Percentiles rank a stretch among this genome's conserved stretches.
These are phyloP conservation scores for Irpex sp. DNA, from an alignment of 1,284 basidiomycete genomes.

Conservation along the genomic window DNA sequence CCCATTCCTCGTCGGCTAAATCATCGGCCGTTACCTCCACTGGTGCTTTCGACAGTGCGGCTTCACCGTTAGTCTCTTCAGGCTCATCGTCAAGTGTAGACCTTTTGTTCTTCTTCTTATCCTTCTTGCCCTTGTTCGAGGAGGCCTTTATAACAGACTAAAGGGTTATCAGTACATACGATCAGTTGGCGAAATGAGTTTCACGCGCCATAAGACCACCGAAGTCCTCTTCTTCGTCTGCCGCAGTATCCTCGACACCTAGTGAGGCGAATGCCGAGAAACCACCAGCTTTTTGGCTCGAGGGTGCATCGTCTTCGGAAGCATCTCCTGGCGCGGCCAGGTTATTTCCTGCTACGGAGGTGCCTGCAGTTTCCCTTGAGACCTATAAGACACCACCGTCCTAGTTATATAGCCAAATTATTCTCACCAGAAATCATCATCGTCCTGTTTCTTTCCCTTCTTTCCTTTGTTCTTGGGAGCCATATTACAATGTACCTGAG, in stretches of 20 bases:
- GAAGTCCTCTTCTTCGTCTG: constrained; percentile 68
- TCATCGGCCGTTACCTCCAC: constrained; percentile 59
- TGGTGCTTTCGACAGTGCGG: constrained; percentile 22
- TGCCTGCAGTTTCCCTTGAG: constrained; percentile 64
- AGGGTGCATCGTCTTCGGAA: constrained; percentile 35
- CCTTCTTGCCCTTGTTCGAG: constrained; percentile 53
- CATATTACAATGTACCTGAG: constrained; percentile 42
- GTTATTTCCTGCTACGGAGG: constrained; percentile 49
- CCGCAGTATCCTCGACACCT: constrained; percentile 42
- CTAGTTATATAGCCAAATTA: constrained; percentile 10
- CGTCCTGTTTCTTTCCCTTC: constrained; percentile 79
- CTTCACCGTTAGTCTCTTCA: constrained; percentile 1
- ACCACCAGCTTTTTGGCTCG: constrained; percentile 22
- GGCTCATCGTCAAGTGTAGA: constrained; percentile 20
- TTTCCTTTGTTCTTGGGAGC: constrained; percentile 87
- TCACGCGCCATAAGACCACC: constrained; percentile 81
- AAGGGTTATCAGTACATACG: constrained; percentile 4
- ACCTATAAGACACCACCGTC: constrained; percentile 5
- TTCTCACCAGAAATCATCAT: constrained; percentile 79
- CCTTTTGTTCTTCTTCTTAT: constrained; percentile 64
- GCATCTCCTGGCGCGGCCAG: constrained; percentile 29
- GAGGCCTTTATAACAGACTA: constrained; percentile 49
- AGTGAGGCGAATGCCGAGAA: constrained; percentile 55
- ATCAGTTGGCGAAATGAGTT: not conserved
- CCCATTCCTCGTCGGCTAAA: constrained; percentile 68